Percentiles rank a stretch among this genome's conserved stretches.
phyloP scores from a whole-genome alignment of 345 rosid species.

The Eucalyptus leucophloia region DNA sequence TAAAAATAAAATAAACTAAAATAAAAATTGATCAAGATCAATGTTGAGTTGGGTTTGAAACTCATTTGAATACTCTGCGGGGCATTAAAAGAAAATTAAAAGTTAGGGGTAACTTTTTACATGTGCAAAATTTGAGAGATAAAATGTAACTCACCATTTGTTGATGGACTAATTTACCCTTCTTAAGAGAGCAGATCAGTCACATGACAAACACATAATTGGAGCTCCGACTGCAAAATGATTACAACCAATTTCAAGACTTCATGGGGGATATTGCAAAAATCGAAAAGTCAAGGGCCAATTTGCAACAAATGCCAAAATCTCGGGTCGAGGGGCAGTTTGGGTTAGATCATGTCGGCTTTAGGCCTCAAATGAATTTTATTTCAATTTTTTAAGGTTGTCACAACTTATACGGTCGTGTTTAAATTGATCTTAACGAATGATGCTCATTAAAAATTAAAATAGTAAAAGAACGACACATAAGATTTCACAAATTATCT shows the following conservation, averaged over 20 bases:
- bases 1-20: no score
- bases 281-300: not conserved
- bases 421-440: no score
- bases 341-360: not conserved
- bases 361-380: not conserved
- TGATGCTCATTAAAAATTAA: not conserved
- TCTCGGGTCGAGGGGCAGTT: no score
- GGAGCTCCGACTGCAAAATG: not conserved
- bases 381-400: not conserved
- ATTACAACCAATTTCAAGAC: no score
- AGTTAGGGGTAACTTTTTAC: not conserved
- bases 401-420: not conserved
- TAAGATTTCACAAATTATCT: not conserved
- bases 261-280: no score
- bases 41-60: not conserved
- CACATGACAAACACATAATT: not conserved
- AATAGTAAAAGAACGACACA: not conserved
- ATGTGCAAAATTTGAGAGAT: not conserved
- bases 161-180: not conserved
- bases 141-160: not conserved
- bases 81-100: not conserved
- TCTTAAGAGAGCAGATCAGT: not conserved
- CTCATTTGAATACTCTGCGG: not conserved
- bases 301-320: not conserved
- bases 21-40: not conserved